Base-by-base conservation (phyloP, 805 yeast genomes). In the Pichia scutulata region DNA sequence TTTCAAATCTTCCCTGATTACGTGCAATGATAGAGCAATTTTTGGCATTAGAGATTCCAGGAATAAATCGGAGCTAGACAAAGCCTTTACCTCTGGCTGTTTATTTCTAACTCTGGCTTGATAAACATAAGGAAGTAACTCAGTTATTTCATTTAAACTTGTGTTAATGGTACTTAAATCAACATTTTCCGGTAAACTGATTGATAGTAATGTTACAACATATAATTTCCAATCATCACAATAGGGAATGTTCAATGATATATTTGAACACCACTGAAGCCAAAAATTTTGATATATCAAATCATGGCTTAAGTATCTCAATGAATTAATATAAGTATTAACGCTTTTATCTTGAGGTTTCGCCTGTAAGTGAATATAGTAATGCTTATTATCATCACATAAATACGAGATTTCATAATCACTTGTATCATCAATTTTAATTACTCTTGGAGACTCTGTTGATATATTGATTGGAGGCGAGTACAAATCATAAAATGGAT, bases 1-100 rank as follows among this genome's bases (percentile, higher is more conserved):
- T 47, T 76, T 74, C 43, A 75, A 64, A 53, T 92, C 97, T 63
- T 92, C 97, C 48, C 89, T 70, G 2, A 88, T 67, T 39, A 89
- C 60, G 67, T 90, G 97, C 44, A 92, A 66, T 0, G 89, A 78
- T 24, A 86, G 65, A 0, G 82, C 73, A 12, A 87, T 73, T 51
- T 78, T 81, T 0, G 92, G 85, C 0, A 82, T 68, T 57, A 81
- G 65, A 28, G 80, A 79, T n/a, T 71, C 66, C 30, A 52, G 55
- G 7, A 44, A 33, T 18, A 55, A 41, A 10, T 45, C 47, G 6
- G 47, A 28, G n/a, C 18, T 36, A 21, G 37, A 28, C n/a, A 28
- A 14, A 13, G 43, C 36, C 19, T 41, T 30, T n/a, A 24, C 16
- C 24, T 36, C 8, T n/a, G 41, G 7, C 8, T 42, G 39, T 4